These are phyloP conservation scores for Chiua virens DNA, from an alignment of 768 basidiomycete species.

Conservation along the genomic window DNA sequence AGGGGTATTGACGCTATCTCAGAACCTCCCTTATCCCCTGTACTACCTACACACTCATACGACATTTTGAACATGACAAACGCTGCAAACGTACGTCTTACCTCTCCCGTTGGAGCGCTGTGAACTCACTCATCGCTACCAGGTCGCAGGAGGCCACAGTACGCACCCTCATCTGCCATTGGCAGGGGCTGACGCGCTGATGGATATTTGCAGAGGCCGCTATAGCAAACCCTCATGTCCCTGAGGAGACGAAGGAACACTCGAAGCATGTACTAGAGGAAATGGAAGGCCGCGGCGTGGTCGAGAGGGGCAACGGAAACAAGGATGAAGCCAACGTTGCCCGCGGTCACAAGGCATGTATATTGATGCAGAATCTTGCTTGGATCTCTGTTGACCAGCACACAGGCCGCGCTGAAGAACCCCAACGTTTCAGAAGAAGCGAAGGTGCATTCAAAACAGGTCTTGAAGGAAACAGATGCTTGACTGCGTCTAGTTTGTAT, in stretches of 20 bases:
- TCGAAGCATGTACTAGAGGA: slow-evolving; percentile 27
- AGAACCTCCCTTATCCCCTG: background rate
- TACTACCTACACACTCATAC: background rate
- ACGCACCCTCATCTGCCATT: background rate
- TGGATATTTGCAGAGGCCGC: slow-evolving; percentile 19
- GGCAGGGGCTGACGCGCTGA: background rate
- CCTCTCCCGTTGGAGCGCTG: background rate
- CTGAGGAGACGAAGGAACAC: slow-evolving; percentile 22
- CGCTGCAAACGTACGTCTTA: slow-evolving; percentile 17
- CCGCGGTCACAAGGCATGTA: slow-evolving; percentile 20
- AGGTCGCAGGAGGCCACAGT: slow-evolving; percentile 20
- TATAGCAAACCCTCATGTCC: slow-evolving; percentile 25
- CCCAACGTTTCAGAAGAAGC: slow-evolving; percentile 20
- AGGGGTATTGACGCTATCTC: background rate
- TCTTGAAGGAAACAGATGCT: slow-evolving; percentile 10
- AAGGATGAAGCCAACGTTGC: slow-evolving; percentile 19
- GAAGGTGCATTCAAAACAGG: slow-evolving; percentile 13
- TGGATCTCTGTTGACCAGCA: background rate
- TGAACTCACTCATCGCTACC: background rate
- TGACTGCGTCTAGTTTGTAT: background rate
- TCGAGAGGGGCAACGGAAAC: slow-evolving; percentile 10
- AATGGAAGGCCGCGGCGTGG: slow-evolving; percentile 11
- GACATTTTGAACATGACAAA: slow-evolving; percentile 11
- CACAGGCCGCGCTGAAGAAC: slow-evolving; percentile 23
- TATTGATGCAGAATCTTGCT: too few species aligned